These are phyloP conservation scores for Phyllosticta citrichinensis DNA, from an alignment of 2,329 filamentous ascomycete species.

Conservation along the genomic window DNA sequence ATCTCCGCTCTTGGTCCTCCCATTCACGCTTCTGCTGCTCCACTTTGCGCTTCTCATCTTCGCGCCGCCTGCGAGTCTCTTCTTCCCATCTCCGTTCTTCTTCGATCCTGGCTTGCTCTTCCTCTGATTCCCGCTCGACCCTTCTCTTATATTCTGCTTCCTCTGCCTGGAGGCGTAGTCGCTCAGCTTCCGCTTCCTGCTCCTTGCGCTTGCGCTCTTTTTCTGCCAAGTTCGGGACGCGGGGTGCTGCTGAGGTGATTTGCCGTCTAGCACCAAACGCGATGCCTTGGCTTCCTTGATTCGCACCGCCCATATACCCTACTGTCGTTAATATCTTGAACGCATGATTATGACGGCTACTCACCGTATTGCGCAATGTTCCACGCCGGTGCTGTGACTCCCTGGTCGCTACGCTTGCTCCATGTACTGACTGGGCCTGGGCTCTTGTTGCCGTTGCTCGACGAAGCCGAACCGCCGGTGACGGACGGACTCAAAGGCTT, in stretches of 20 bases:
- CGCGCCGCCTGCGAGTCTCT: constrained; percentile 50
- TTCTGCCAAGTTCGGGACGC: constrained; percentile 71
- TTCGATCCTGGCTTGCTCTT: constrained; percentile 49
- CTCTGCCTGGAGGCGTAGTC: constrained; percentile 39
- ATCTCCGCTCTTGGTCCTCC: constrained; percentile 67
- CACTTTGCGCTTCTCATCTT: constrained; percentile 48
- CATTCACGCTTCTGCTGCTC: constrained; percentile 63
- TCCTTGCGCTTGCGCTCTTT: constrained; percentile 63
- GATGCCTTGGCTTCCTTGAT: constrained; percentile 89
- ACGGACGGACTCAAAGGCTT: constrained; percentile 36
- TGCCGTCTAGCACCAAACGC: constrained; percentile 85
- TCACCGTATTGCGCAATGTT: constrained; percentile 86
- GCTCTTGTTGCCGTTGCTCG: constrained; percentile 38
- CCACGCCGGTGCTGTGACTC: constrained; percentile 79
- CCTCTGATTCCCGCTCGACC: constrained; percentile 47
- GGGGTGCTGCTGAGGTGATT: constrained; percentile 73
- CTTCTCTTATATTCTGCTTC: constrained; percentile 41
- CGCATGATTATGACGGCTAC: background rate
- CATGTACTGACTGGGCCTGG: constrained; percentile 67
- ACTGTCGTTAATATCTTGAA: background rate
- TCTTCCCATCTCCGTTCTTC: constrained; percentile 60
- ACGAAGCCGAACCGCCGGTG: constrained; percentile 48
- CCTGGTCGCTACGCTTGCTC: constrained; percentile 78
- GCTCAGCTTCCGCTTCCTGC: constrained; percentile 46
- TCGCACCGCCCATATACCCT: constrained; percentile 91